Evolutionary conservation across 306 rosid genomes (phyloP).

Genomic region (Aeschynomene evenia): DNA sequence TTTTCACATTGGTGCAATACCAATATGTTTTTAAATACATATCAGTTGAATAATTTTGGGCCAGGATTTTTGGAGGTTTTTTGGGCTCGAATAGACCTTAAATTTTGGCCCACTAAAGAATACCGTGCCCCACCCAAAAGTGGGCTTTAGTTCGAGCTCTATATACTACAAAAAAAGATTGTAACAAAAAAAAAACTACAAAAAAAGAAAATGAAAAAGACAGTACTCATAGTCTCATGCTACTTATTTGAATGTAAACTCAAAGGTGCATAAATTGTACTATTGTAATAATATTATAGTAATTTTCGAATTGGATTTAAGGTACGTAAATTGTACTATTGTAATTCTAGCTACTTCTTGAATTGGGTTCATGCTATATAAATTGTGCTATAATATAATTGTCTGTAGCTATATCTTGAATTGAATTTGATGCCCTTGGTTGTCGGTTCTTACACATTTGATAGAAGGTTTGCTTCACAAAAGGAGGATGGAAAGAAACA

Average conservation of each 20-base stretch:
- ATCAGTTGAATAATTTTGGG: background rate
- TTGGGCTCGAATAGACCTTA: too few relatives aligned
- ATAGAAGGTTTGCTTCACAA: background rate
- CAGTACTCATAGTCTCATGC: too few relatives aligned
- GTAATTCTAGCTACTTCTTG: conserved; percentile 6
- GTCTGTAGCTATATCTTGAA: background rate
- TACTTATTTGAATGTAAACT: too few relatives aligned
- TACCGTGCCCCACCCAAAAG: background rate
- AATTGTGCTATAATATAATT: background rate
- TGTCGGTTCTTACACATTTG: background rate
- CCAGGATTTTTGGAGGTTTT: background rate
- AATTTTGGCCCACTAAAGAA: background rate
- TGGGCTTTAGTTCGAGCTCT: too few relatives aligned
- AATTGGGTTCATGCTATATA: too few relatives aligned
- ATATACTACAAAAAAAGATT: too few relatives aligned
- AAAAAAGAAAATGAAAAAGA: too few relatives aligned
- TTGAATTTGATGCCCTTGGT: background rate
- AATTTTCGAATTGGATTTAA: background rate
- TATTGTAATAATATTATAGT: too few relatives aligned
- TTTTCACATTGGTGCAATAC: background rate
- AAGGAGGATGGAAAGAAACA: too few relatives aligned
- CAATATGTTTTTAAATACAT: background rate
- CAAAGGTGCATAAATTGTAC: background rate
- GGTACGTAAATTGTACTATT: background rate
- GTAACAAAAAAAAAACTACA: too few relatives aligned